Conservation (phyloP, 2,329 filamentous ascomycete species). For the Fusarium solani-melongenae region DNA sequence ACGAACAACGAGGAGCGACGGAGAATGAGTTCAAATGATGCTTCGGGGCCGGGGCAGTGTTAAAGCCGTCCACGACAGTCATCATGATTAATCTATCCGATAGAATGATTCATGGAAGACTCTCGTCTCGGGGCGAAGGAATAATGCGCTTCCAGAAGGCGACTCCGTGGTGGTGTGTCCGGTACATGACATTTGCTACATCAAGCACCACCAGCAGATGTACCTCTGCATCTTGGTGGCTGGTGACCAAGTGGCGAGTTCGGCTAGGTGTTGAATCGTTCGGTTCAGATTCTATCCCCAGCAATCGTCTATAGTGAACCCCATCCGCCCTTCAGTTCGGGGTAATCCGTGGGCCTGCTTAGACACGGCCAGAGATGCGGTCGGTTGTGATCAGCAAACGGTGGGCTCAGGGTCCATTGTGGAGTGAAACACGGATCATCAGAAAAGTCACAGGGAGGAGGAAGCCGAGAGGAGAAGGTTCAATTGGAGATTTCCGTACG, state of each 20-base stretch:
- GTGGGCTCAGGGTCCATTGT: conserved; percentile 31
- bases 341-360: conserved; percentile 11
- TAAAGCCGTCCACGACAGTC: background rate
- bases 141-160: conserved; percentile 1
- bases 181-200: conserved; percentile 9
- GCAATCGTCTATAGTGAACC: background rate
- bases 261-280: conserved; percentile 28
- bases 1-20: conserved; percentile 14
- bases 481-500: conserved; percentile 1
- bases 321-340: conserved; percentile 13
- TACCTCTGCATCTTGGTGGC: conserved; percentile 35
- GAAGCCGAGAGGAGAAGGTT: background rate
- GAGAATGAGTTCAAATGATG: background rate
- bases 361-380: background rate
- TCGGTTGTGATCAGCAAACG: conserved; percentile 3
- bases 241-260: conserved; percentile 41
- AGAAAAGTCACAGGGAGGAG: background rate
- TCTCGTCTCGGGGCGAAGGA: background rate
- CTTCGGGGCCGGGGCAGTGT: conserved; percentile 3
- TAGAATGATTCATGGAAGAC: background rate
- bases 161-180: conserved; percentile 29
- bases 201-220: background rate
- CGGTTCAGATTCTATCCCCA: conserved; percentile 7
- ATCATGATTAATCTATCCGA: conserved; percentile 1
- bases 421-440: conserved; percentile 9